These are phyloP conservation scores for Wallemia mellicola DNA, from an alignment of 1,284 basidiomycete genomes.

Conservation along the genomic window DNA sequence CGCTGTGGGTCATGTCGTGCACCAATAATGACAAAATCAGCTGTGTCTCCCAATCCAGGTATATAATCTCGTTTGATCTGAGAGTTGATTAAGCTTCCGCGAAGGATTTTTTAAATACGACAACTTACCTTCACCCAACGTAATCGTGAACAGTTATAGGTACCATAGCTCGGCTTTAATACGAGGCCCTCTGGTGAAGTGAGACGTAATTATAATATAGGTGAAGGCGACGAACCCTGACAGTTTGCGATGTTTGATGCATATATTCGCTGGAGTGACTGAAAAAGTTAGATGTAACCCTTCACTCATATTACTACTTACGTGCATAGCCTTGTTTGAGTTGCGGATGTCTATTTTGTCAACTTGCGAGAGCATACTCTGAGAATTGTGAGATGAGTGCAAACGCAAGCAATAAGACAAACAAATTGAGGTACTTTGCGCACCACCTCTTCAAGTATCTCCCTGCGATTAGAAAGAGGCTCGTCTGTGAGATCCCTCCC, in stretches of 20 bases:
- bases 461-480: constrained; percentile 29
- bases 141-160: constrained; percentile 28
- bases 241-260: constrained; percentile 22
- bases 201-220: constrained; percentile 9
- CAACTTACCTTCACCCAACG: constrained; percentile 43
- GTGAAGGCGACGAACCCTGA: constrained; percentile 16
- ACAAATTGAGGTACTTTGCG: constrained; percentile 24
- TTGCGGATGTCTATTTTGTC: constrained; percentile 15
- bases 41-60: constrained; percentile 41
- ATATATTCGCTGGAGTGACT: constrained; percentile 22
- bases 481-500: constrained; percentile 24
- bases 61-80: constrained; percentile 48
- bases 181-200: constrained; percentile 27
- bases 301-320: constrained; percentile 1
- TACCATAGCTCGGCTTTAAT: constrained; percentile 35
- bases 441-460: constrained; percentile 28
- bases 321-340: constrained; percentile 8
- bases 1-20: constrained; percentile 48
- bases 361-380: constrained; percentile 27
- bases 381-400: background rate
- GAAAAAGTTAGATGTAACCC: background rate
- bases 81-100: background rate
- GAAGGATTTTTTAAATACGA: background rate
- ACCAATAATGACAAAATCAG: constrained; percentile 45
- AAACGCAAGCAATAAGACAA: constrained; percentile 4